Evolutionary conservation across 306 rosid genomes (phyloP).

Genomic region (Parietaria judaica): DNA sequence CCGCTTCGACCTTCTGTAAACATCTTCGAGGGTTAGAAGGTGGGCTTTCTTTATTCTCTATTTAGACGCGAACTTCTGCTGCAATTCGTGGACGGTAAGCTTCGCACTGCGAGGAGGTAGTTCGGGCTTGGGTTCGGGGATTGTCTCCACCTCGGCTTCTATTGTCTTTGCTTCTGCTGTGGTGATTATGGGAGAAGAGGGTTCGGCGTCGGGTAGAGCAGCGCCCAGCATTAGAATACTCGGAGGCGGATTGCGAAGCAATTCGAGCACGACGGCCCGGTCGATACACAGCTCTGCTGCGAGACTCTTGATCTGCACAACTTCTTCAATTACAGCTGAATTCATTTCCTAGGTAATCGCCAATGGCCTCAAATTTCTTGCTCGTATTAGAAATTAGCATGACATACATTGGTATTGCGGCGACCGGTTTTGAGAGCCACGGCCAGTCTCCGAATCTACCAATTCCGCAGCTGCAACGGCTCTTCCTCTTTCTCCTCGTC

Average conservation of each 20-base stretch:
- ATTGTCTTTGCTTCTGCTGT: conserved; percentile 30
- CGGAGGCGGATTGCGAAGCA: conserved; percentile 91
- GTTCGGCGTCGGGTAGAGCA: conserved; percentile 61
- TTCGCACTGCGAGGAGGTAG: conserved; percentile 12
- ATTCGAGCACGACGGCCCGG: conserved; percentile 64
- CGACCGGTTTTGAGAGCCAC: conserved; percentile 70
- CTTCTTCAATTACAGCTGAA: neutral
- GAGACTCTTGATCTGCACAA: conserved; percentile 66
- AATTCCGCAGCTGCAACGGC: conserved; percentile 47
- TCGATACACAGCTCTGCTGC: conserved; percentile 94
- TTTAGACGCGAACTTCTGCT: conserved; percentile 50
- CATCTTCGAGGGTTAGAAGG: conserved; percentile 65
- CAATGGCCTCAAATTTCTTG: too few relatives aligned
- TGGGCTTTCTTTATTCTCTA: conserved; percentile 77
- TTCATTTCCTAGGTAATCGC: neutral
- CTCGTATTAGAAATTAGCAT: neutral
- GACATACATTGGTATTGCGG: conserved; percentile 70
- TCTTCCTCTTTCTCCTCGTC: conserved; percentile 23
- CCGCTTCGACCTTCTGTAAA: conserved; percentile 69
- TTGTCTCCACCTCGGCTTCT: conserved; percentile 26
- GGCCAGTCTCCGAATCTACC: conserved; percentile 81
- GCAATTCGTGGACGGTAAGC: conserved; percentile 64
- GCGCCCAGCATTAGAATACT: conserved; percentile 70
- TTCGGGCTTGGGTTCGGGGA: conserved; percentile 25
- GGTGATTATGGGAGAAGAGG: conserved; percentile 24